Percentiles rank a stretch among this genome's conserved stretches.
Conservation (phyloP, 1,139 yeast genomes). For the Meyerozyma carpophila region DNA sequence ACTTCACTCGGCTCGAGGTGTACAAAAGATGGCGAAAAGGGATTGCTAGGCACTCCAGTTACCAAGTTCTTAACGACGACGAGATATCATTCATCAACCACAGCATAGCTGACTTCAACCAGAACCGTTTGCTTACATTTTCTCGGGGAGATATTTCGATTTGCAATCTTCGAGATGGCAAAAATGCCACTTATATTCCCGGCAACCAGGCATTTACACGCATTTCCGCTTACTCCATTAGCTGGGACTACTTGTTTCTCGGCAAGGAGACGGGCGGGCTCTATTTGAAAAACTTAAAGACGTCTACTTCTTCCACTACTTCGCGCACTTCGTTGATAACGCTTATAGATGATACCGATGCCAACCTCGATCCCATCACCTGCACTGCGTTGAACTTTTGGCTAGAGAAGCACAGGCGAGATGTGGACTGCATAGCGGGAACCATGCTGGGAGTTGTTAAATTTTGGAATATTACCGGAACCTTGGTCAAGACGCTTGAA, state of each 20-base stretch:
- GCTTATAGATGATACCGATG: constrained; percentile 9
- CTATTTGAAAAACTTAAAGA: constrained; percentile 26
- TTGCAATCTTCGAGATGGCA: constrained; percentile 38
- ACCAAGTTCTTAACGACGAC: constrained; percentile 24
- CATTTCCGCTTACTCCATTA: constrained; percentile 20
- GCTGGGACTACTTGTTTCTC: constrained; percentile 31
- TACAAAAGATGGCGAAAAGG: constrained; percentile 52
- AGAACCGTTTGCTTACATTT: constrained; percentile 33
- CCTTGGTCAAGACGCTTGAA: constrained; percentile 9
- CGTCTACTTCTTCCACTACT: constrained; percentile 28
- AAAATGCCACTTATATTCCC: constrained; percentile 35
- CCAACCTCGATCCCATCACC: constrained; percentile 11
- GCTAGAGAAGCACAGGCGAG: constrained; percentile 20
- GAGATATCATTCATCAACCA: constrained; percentile 21
- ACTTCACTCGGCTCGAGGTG: constrained; percentile 40
- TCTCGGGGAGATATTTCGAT: constrained; percentile 33
- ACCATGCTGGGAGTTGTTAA: constrained; percentile 19
- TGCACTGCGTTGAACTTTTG: constrained; percentile 18
- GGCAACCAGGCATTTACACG: constrained; percentile 21
- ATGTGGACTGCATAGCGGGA: constrained; percentile 25
- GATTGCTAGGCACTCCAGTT: constrained; percentile 23
- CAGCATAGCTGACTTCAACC: constrained; percentile 30
- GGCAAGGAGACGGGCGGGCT: constrained; percentile 27
- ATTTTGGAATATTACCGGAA: constrained; percentile 27
- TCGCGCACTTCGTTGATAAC: constrained; percentile 17